A percentile compares a stretch with the other conserved stretches of the same genome.
Conservation (phyloP, 805 yeast species). For the Zygosaccharomyces rouxii region DNA sequence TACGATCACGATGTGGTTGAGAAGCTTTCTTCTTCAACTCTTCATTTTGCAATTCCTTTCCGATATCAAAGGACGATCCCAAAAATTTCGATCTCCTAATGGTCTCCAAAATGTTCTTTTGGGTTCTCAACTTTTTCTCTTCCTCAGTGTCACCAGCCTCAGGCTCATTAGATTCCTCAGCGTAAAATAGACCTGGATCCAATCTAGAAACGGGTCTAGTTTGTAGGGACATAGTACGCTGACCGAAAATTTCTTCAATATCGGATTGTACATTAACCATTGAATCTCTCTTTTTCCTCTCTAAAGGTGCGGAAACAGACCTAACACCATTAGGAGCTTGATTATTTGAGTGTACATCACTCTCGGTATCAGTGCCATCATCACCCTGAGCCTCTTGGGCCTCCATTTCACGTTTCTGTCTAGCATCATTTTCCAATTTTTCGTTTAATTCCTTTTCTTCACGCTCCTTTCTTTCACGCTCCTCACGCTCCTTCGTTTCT, state of each 20-base stretch:
- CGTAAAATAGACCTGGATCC: constrained; percentile 40
- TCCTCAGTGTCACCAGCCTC: constrained; percentile 24
- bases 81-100: constrained; percentile 43
- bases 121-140: constrained; percentile 23
- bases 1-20: constrained; percentile 10
- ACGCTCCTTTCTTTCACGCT: constrained; percentile 35
- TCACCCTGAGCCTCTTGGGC: constrained; percentile 30
- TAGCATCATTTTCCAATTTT: constrained; percentile 24
- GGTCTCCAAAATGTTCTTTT: constrained; percentile 38
- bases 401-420: constrained; percentile 21
- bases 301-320: constrained; percentile 39
- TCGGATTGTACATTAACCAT: constrained; percentile 25
- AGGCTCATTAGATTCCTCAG: constrained; percentile 15
- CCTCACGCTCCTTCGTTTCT: constrained; percentile 45
- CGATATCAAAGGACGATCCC: constrained; percentile 40
- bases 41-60: constrained; percentile 28
- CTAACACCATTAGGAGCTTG: constrained; percentile 22
- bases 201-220: constrained; percentile 42
- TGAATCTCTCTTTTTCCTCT: constrained; percentile 18
- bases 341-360: constrained; percentile 16
- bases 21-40: constrained; percentile 7
- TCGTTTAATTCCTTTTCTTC: constrained; percentile 24
- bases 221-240: constrained; percentile 38
- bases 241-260: constrained; percentile 30
- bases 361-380: constrained; percentile 21